phyloP scores from a whole-genome alignment of 352 stramenopile species.

The Phytophthora uliginosa region DNA sequence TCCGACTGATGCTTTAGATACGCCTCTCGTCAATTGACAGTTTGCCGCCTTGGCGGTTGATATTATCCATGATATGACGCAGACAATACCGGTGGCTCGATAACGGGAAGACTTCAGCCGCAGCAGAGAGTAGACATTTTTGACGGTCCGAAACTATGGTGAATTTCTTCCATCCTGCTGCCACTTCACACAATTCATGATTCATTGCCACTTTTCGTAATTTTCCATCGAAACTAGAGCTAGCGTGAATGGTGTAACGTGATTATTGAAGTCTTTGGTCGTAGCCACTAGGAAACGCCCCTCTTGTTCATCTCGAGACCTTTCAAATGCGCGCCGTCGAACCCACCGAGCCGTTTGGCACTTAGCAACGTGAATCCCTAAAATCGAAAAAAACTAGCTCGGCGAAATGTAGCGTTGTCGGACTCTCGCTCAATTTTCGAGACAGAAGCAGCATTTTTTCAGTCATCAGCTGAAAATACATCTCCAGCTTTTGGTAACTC shows the following conservation, averaged over 20 bases:
- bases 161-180: background rate
- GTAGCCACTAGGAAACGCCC: conserved; percentile 27
- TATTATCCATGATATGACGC: conserved; percentile 14
- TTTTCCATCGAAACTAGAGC: conserved; percentile 24
- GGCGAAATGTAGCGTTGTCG: too few species aligned
- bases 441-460: too few species aligned
- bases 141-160: conserved; percentile 6
- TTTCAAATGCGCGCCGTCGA: too few species aligned
- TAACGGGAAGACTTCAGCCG: background rate
- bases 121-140: background rate
- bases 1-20: too few species aligned
- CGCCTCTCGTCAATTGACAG: background rate
- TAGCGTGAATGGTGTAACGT: conserved; percentile 31
- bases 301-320: conserved; percentile 20
- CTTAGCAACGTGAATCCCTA: too few species aligned
- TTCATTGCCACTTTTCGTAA: conserved; percentile 38
- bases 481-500: too few species aligned
- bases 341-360: too few species aligned
- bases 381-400: too few species aligned
- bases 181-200: conserved; percentile 15
- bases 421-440: too few species aligned
- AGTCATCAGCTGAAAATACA: too few species aligned
- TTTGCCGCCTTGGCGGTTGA: background rate
- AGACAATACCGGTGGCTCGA: conserved; percentile 12
- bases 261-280: conserved; percentile 35